Evolutionary conservation across 345 rosid species (phyloP), one percentile per base, ranked within the genome.

Genomic region (Cochlearia excelsa): DNA sequence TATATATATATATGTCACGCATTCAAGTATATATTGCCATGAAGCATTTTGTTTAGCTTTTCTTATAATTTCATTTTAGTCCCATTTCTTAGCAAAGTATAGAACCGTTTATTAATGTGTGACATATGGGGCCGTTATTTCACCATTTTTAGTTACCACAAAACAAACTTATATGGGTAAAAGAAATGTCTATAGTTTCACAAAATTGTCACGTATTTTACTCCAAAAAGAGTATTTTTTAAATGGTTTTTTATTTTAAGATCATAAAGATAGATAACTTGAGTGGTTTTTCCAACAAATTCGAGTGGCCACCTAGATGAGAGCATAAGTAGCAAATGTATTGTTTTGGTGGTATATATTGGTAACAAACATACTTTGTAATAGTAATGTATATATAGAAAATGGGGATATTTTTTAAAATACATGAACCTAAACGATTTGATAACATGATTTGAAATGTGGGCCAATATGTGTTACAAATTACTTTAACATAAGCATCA

Each of bases 381-480:
- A n/a, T n/a, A n/a, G n/a, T n/a, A n/a, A n/a, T n/a, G n/a, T n/a
- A n/a, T n/a, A n/a, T n/a, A n/a, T n/a, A n/a, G n/a, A n/a, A n/a
- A n/a, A n/a, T n/a, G n/a, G n/a, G n/a, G n/a, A n/a, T n/a, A n/a
- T n/a, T n/a, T n/a, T n/a, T 53, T 47, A 56, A 28, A 53, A 46
- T 54, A 39, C 67, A 59, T 53, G 66, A 68, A 68, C 67, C 30
- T 26, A 60, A 53, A 46, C 67, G 73, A 68, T 61, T 68, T 68
- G 67, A 68, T 61, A 75, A 71, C 87, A 79, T 64, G 91, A 82
- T 80, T 75, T 77, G 82, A 80, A 68, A 57, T 67, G 86, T 84
- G 85, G 87, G 82, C 80, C 85, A 61, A 16, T 16, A 4, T 54
- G 51, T 61, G 57, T 37, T 59, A 7, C 1, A 30, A 67, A 44